Evolutionary conservation across 441 rosid genomes (phyloP), one percentile per base, ranked within the genome.

Genomic region (Viola pubescens): DNA sequence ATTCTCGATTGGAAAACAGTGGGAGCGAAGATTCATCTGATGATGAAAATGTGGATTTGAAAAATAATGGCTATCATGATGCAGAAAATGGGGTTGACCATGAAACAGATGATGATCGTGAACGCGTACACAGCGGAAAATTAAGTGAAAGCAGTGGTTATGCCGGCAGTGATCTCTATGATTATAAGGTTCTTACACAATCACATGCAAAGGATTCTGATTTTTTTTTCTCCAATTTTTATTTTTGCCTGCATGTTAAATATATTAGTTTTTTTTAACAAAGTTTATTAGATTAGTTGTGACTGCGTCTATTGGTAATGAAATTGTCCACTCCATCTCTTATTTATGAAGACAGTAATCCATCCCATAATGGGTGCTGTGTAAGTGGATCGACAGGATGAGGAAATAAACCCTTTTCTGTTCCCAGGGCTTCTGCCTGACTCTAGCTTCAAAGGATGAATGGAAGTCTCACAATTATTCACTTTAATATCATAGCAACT

Each of bases 131-230:
- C 50, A 89, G 96, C 70, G 97, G 95, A 66, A 94, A 89, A 72
- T 75, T 88, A 81, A 94, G 96, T 71, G 98, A 88, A 80, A 89
- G 95, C 75, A 94, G 99, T 54, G 86, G 87, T 56, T 86, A 73
- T 71, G 89, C 87, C 60, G 89, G 85, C 77, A 80, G 85, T 54
- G 98, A 94, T 83, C 89, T 88, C 56, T 94, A 89, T 66, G 95
- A 89, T 67, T 85, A 86, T 70, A 94, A 89, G 98, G 98, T 88
- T 66, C 70, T 69, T 59, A 59, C 63, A 48, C 64, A 34, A 34
- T 58, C 60, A 38, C 8, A 16, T 56, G 19, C 56, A 40, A 48
- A 12, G 39, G 10, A 26, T 48, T 52, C 46, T n/a, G 9, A 44
- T 9, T 38, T 58, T 42, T 52, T 65, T 3, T 13, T 12, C 53